Evolutionary conservation across 2,329 filamentous ascomycete genomes (phyloP).

Genomic region (Neocatenulostroma microsporum): DNA sequence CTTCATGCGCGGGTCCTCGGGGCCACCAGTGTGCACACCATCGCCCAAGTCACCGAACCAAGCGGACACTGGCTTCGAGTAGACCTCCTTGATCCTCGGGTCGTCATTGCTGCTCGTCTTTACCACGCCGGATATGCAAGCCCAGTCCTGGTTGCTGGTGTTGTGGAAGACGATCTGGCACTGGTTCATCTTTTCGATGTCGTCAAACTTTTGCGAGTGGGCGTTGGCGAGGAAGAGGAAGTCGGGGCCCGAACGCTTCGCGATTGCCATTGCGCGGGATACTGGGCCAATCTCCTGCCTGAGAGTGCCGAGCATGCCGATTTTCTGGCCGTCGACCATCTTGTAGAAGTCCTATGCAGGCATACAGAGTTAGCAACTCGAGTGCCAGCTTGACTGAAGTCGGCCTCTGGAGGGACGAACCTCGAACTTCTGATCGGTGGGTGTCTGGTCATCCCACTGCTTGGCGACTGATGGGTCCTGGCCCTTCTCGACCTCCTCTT

Average conservation of each 20-base stretch:
- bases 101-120: constrained; percentile 37
- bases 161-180: constrained; percentile 40
- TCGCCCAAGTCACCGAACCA: constrained; percentile 48
- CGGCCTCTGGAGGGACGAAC: too few relatives aligned
- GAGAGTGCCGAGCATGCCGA: constrained; percentile 37
- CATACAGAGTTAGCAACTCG: too few relatives aligned
- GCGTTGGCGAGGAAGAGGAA: constrained; percentile 45
- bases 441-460: constrained; percentile 40
- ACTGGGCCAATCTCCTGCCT: constrained; percentile 37
- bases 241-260: constrained; percentile 50
- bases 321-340: constrained; percentile 40
- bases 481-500: constrained; percentile 34
- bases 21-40: constrained; percentile 39
- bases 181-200: constrained; percentile 37
- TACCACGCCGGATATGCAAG: constrained; percentile 38
- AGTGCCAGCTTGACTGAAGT: too few relatives aligned
- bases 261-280: constrained; percentile 42
- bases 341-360: constrained; percentile 43
- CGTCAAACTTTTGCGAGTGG: constrained; percentile 41
- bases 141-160: constrained; percentile 41
- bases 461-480: constrained; percentile 43
- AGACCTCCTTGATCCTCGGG: constrained; percentile 43
- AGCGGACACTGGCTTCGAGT: constrained; percentile 31
- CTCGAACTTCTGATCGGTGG: constrained; percentile 40
- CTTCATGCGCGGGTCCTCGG: constrained; percentile 42